These are phyloP conservation scores for Pythium pyrilobum DNA, from an alignment of 352 stramenopile genomes.

Conservation along the genomic window DNA sequence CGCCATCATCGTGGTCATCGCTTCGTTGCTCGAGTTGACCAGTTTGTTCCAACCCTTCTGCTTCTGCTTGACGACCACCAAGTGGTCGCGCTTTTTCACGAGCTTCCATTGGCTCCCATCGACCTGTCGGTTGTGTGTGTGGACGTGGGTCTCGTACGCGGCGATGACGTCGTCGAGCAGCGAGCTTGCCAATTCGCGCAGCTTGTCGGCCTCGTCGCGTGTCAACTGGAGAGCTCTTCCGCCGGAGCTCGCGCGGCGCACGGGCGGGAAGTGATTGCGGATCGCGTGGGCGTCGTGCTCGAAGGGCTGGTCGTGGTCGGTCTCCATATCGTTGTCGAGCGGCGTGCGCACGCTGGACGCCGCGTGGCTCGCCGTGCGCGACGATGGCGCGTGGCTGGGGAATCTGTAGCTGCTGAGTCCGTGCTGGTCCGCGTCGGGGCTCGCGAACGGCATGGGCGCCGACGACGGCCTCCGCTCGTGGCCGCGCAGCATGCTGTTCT, in stretches of 20 bases:
- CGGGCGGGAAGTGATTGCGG: slow-evolving; percentile 9
- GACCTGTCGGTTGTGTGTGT: slow-evolving; percentile 17
- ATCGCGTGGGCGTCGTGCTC: slow-evolving; percentile 8
- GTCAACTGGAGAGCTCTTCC: slow-evolving; percentile 33
- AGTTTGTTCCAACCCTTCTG: slow-evolving; percentile 7
- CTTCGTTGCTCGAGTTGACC: slow-evolving; percentile 12
- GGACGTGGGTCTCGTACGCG: slow-evolving; percentile 30
- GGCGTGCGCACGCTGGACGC: slow-evolving; percentile 10
- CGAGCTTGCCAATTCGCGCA: slow-evolving; percentile 29
- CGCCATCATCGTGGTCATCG: slow-evolving; percentile 31
- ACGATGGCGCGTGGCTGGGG: slow-evolving; percentile 7
- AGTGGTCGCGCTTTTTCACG: slow-evolving; percentile 58
- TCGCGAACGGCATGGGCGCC: background rate
- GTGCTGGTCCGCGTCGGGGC: background rate
- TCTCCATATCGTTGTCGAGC: slow-evolving; percentile 14
- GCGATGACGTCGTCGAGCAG: slow-evolving; percentile 35
- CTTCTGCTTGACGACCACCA: slow-evolving; percentile 50
- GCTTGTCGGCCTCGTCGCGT: slow-evolving; percentile 45
- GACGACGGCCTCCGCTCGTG: background rate
- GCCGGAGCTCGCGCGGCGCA: slow-evolving; percentile 9
- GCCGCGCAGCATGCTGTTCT: too few species aligned
- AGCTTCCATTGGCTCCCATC: slow-evolving; percentile 58
- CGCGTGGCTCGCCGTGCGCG: slow-evolving; percentile 5
- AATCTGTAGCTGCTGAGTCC: slow-evolving; percentile 7
- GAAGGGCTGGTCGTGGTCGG: slow-evolving; percentile 10